Evolutionary conservation across 2,329 filamentous ascomycete species (phyloP).

Genomic region (Paecilomyces formosus): DNA sequence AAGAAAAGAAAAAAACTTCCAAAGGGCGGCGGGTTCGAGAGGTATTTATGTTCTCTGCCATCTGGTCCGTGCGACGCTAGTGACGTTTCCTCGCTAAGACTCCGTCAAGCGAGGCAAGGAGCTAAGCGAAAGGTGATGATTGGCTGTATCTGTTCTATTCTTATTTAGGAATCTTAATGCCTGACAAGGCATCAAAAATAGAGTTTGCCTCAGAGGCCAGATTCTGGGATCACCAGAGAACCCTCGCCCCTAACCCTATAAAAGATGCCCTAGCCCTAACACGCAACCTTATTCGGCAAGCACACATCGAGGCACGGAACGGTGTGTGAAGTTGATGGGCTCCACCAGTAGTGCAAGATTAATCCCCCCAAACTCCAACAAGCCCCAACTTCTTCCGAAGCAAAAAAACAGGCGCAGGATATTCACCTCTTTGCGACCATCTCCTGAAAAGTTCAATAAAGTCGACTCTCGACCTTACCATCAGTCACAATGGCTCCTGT

Average conservation of each 20-base stretch:
- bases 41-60: constrained; percentile 21
- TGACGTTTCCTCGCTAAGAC: not conserved
- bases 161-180: not conserved
- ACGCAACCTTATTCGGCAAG: constrained; percentile 15
- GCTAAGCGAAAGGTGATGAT: not conserved
- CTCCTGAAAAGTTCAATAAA: constrained; percentile 18
- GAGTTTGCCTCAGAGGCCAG: no score
- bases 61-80: constrained; percentile 11
- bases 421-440: constrained; percentile 72
- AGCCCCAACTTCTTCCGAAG: constrained; percentile 12
- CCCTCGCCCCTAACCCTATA: not conserved
- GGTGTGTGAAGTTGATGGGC: constrained; percentile 3
- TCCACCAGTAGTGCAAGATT: constrained; percentile 18
- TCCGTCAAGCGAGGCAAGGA: not conserved
- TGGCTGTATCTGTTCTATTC: not conserved
- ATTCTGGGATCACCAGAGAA: not conserved
- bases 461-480: constrained; percentile 18
- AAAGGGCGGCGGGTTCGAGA: constrained; percentile 11
- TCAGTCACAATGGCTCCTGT: constrained; percentile 77
- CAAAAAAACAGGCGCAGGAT: constrained; percentile 65
- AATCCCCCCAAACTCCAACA: constrained; percentile 15
- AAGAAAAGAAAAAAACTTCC: constrained; percentile 33
- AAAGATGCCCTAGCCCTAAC: constrained; percentile 14
- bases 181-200: constrained; percentile 1
- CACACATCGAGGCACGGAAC: constrained; percentile 12